phyloP scores from a whole-genome alignment of 2,329 filamentous ascomycete genomes.

The Neopestalotiopsis rosae region DNA sequence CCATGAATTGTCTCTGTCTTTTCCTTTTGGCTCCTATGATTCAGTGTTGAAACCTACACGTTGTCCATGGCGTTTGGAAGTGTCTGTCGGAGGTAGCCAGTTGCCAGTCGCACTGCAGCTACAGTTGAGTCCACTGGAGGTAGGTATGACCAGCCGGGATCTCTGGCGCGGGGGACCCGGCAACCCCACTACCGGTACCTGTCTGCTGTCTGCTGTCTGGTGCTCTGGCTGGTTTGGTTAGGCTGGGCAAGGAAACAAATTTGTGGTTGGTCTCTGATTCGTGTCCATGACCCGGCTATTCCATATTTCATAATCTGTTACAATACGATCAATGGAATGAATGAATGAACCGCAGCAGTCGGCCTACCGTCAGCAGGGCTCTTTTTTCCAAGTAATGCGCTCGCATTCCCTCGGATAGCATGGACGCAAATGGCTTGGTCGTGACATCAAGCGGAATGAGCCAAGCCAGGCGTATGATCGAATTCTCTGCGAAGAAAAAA shows the following conservation, averaged over 20 bases:
- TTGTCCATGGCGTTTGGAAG: background rate
- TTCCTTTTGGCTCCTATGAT: background rate
- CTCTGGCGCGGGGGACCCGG: background rate
- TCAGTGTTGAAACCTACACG: background rate
- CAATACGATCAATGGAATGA: background rate
- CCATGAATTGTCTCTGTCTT: background rate
- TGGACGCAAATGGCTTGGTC: background rate
- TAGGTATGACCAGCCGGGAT: background rate
- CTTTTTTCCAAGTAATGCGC: background rate
- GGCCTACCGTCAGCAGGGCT: background rate
- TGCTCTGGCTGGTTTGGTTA: too few relatives aligned
- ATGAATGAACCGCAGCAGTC: background rate
- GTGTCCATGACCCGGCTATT: background rate
- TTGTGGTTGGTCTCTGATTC: background rate
- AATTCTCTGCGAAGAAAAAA: background rate
- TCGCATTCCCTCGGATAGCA: background rate
- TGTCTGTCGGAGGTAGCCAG: background rate
- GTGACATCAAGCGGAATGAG: conserved; percentile 1
- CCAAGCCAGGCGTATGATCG: conserved; percentile 1
- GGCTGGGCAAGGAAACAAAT: background rate
- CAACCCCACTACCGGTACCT: background rate
- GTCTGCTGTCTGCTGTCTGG: background rate
- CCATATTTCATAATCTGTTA: background rate
- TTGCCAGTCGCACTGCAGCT: background rate
- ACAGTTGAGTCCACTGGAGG: background rate